Evolutionary conservation across 2,329 filamentous ascomycete species (phyloP).

Genomic region (Fusarium sp.): DNA sequence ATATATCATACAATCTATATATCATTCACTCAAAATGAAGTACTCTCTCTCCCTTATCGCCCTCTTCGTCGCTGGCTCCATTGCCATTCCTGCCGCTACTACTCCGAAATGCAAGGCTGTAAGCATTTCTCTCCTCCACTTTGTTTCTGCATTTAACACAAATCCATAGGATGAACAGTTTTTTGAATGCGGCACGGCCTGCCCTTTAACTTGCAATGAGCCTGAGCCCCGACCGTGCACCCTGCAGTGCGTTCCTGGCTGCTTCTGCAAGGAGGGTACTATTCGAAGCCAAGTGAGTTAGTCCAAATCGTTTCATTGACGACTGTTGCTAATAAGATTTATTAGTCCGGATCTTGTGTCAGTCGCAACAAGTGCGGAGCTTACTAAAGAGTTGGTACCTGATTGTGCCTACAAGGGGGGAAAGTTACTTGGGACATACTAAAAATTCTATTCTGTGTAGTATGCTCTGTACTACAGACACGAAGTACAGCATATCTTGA

Average conservation of each 20-base stretch:
- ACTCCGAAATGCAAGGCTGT: neutral
- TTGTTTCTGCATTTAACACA: rapidly evolving
- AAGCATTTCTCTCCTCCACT: rapidly evolving
- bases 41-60: neutral
- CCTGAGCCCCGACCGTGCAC: neutral
- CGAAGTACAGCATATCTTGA: no score
- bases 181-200: neutral
- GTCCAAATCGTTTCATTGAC: rapidly evolving
- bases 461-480: neutral
- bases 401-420: no score
- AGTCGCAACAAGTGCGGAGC: neutral
- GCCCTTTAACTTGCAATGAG: neutral
- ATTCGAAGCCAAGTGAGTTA: neutral
- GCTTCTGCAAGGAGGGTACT: neutral
- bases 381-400: rapidly evolving
- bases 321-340: rapidly evolving
- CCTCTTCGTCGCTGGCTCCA: neutral
- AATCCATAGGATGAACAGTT: neutral
- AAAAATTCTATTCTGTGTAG: neutral
- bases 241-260: neutral
- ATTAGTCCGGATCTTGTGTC: neutral
- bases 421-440: no score
- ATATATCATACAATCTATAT: no score
- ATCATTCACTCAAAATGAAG: neutral
- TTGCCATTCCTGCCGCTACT: neutral